Base-by-base conservation (phyloP, 2,329 filamentous ascomycete genomes). In the Penicillium sp. region DNA sequence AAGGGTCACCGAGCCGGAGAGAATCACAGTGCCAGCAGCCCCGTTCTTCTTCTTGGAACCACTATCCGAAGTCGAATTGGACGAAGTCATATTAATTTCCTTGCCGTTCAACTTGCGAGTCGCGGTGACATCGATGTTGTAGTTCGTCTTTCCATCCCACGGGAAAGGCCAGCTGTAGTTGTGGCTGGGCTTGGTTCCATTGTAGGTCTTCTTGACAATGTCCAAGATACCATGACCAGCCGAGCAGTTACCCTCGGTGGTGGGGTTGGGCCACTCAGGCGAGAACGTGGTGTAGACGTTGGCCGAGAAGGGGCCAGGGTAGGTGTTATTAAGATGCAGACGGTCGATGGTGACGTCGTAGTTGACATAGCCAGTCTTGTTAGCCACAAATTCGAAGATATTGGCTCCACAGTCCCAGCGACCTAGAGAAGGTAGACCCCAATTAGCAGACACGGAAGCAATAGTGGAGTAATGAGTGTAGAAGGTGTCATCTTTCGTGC, bases 381-480 rank as follows among this genome's bases (percentile, higher is more conserved):
- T 73, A 21, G 84, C 86, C 2, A 90, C 84, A 31, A 84, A 58
- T 43, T 80, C 67, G 72, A 85, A 88, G 11, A 90, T 84, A 70
- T 90, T 90, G 67, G 88, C 88, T 55, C 86, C 87, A 13, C 87
- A 86, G 68, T 91, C 88, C 80, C 82, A 90, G 59, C 88, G 86
- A 16, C 88, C 88, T 3, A 91, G 84, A 0, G 86, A 88, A 58
- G 84, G 82, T 16, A 90, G 82, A 59, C 77, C 80, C 86, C 87
- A 90, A 79, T 91, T 91, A 52, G 86, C 86, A 53, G 83, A 76
- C 4, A 88, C 82, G n/a, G 86, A 86, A 26, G 88, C 76, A 63
- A 90, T 82, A 63, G 83, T 80, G n/a, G 84, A 88, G 79, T 90
- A 90, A 77, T 90, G 88, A 72, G 87, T 86, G 79, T 90, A 90